Base-by-base conservation (phyloP, 208 protist species). In the Leishmania tarentolae region DNA sequence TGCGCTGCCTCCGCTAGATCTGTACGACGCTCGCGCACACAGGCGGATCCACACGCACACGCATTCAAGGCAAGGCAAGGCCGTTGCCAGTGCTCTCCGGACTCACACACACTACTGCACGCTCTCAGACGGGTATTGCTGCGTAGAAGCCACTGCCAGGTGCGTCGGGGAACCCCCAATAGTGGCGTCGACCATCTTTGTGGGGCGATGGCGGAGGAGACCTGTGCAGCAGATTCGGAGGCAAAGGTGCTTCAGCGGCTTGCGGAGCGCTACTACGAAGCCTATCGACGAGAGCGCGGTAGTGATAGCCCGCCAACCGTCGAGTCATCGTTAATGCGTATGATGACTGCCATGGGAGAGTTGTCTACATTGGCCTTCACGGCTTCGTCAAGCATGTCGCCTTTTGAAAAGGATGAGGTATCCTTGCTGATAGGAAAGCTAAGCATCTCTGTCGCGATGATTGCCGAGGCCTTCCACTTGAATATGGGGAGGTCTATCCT, bases 301-400 rank as follows among this genome's bases (percentile, higher is more conserved):
- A 59, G 79, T 21, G 66, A 79, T 52, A 84, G 66, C 15, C 82
- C 79, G 2, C 83, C 85, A n/a, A 88, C 86, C 0, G 84, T 91
- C 42, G 86, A 91, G 75, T 84, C 84, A 19, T 86, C 88, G 0
- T 70, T 96, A 47, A 84, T 96, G 87, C 90, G 91, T 46, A 93
- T 96, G 87, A 93, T 96, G 87, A 89, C 90, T 0, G 87, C 86
- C n/a, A 80, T 95, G 75, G 93, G 93, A 2, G 91, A 96, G 66
- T 73, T 96, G 4, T 90, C 91, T 52, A 84, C 87, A 17, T 68
- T 96, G 47, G 88, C 88, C 46, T 91, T 82, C 70, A 76, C 87
- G 65, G 82, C 80, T 74, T 81, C 88, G n/a, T 73, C 84, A 24
- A 78, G 87, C 8, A 79, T 96, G 0, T 93, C 93, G 28, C 86